Conservation (phyloP, 306 rosid genomes). For the Prunus davidiana region DNA sequence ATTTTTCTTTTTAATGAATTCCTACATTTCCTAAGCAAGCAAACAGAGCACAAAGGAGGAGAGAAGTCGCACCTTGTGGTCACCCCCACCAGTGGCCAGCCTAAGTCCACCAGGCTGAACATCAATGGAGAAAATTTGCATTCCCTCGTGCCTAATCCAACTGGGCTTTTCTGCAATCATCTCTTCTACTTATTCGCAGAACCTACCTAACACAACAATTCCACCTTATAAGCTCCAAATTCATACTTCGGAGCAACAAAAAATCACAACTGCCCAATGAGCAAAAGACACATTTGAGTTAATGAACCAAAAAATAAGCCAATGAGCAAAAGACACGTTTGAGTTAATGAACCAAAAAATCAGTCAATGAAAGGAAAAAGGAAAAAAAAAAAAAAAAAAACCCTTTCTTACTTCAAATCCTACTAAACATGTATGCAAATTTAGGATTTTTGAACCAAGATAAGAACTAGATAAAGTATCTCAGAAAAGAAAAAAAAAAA, state of each 20-base stretch:
- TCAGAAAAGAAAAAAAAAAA: background rate
- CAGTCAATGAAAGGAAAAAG: background rate
- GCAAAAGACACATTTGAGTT: background rate
- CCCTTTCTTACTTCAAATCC: constrained; percentile 16
- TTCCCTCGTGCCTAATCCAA: constrained; percentile 95
- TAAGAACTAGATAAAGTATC: background rate
- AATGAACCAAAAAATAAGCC: background rate
- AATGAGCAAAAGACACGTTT: background rate
- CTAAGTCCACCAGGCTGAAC: constrained; percentile 93
- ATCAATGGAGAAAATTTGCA: constrained; percentile 98
- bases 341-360: background rate
- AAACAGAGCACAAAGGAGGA: constrained; percentile 7
- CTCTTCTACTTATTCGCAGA: constrained; percentile 13
- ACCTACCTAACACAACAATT: background rate
- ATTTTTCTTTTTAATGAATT: background rate
- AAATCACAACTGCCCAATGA: too few relatives aligned
- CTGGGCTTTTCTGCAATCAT: constrained; percentile 97
- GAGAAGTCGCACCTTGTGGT: constrained; percentile 71
- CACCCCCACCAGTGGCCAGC: constrained; percentile 98
- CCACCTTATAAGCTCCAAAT: constrained; percentile 8
- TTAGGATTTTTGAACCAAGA: constrained; percentile 11
- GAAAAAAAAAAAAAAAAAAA: background rate
- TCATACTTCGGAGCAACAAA: background rate
- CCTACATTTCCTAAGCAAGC: constrained; percentile 5
- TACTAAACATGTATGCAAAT: constrained; percentile 11